Evolutionary conservation across 2,329 filamentous ascomycete species (phyloP), one percentile per base, ranked within the genome.

Genomic region (Fusarium ramigenum): DNA sequence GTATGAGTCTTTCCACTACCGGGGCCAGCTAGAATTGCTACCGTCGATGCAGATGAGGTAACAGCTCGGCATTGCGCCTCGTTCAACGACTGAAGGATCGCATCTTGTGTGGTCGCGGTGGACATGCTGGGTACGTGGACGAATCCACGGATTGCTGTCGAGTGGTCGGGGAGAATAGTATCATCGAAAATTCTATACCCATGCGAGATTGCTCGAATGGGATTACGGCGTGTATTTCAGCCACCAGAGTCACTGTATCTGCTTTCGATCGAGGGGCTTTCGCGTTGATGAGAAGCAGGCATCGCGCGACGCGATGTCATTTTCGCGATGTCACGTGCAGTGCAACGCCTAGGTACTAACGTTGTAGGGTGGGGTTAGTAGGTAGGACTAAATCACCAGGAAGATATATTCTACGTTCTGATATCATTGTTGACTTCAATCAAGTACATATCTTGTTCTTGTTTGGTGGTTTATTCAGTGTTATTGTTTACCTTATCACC

Each of bases 1-100:
- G 96, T 98, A 82, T 98, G 97, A 19, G 96, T 99, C 83, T 99
- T 98, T 25, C 96, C 96, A 69, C 90, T 92, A 23, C 91, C 91
- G 7, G 89, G 91, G 0, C 90, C 90, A 43, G 91, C 91, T 47
- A 93, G 83, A 63, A 93, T 93, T 54, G 91, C 91, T 23, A 93
- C 87, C 0, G 88, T 90, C 14, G 84, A 75, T 5, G 86, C 83
- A 37, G 80, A 75, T 9, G 88, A 89, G 25, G 84, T 87, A 37
- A 90, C 89, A 7, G 89, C 89, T 15, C 84, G 86, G 32, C 84
- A 81, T 79, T 91, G 89, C 21, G 88, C 88, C 43, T 83, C 75
- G 72, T 91, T 91, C 36, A 90, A 82, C 50, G 84, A 86, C 62
- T 80, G 78, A 67, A 90, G 80, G 58, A 89, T 82, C 56, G 80